These are phyloP conservation scores for Phyllosticta citrichinensis DNA, from an alignment of 2,329 filamentous ascomycete genomes.

Conservation along the genomic window DNA sequence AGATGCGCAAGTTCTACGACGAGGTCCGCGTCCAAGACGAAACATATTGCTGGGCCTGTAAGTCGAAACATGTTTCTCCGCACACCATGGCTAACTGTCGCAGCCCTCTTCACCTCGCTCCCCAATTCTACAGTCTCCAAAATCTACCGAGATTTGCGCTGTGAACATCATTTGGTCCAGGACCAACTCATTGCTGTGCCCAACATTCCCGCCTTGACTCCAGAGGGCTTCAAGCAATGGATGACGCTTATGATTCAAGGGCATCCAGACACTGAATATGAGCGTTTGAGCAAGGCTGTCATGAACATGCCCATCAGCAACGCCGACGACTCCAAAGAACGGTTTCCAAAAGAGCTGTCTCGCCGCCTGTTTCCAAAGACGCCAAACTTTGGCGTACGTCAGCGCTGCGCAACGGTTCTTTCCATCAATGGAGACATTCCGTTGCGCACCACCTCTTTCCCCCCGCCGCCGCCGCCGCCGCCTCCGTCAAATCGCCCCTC, in stretches of 20 bases:
- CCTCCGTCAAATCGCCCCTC: slow-evolving; percentile 13
- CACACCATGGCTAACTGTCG: neutral
- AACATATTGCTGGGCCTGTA: slow-evolving; percentile 58
- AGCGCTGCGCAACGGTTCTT: slow-evolving; percentile 52
- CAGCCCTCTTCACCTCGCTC: slow-evolving; percentile 35
- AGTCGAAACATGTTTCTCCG: slow-evolving; percentile 17
- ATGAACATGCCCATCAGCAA: slow-evolving; percentile 61
- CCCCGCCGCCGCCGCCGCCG: slow-evolving; percentile 17
- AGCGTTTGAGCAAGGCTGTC: slow-evolving; percentile 58
- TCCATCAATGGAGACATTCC: slow-evolving; percentile 35
- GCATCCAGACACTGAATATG: slow-evolving; percentile 65
- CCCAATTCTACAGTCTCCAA: slow-evolving; percentile 31
- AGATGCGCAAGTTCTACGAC: slow-evolving; percentile 65
- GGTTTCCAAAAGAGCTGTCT: slow-evolving; percentile 70
- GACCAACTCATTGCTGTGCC: slow-evolving; percentile 18
- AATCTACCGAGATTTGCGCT: slow-evolving; percentile 38
- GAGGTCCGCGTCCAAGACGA: slow-evolving; percentile 56
- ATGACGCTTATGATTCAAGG: slow-evolving; percentile 63
- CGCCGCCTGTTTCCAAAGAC: slow-evolving; percentile 58
- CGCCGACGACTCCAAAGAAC: slow-evolving; percentile 53
- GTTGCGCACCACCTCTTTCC: slow-evolving; percentile 26
- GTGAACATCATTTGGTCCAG: slow-evolving; percentile 41
- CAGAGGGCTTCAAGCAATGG: slow-evolving; percentile 47
- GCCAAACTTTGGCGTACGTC: slow-evolving; percentile 47
- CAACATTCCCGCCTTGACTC: slow-evolving; percentile 36